Conservation (phyloP, 164 flowering plant species). For the Echeveria elegans region DNA sequence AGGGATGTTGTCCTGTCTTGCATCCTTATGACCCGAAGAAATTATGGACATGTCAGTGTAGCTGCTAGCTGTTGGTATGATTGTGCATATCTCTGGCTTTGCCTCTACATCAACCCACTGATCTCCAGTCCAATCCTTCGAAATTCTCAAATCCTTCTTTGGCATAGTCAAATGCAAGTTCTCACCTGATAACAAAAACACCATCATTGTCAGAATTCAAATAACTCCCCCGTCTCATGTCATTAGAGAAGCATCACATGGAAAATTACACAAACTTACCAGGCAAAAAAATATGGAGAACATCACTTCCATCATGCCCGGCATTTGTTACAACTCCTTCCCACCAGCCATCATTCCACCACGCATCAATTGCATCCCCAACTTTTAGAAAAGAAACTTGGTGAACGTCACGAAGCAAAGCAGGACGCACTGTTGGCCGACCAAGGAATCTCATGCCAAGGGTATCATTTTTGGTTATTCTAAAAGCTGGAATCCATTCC, state of each 20-base stretch:
- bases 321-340: slow-evolving; percentile 71
- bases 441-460: slow-evolving; percentile 68
- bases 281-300: slow-evolving; percentile 66
- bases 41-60: no score
- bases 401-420: slow-evolving; percentile 20
- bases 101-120: neutral
- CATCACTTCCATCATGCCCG: slow-evolving; percentile 21
- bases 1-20: no score
- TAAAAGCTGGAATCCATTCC: slow-evolving; percentile 85
- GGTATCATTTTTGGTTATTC: slow-evolving; percentile 64
- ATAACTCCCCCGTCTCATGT: neutral
- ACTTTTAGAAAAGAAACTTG: slow-evolving; percentile 26
- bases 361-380: slow-evolving; percentile 83
- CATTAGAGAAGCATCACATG: neutral
- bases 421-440: slow-evolving; percentile 70
- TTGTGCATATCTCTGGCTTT: neutral
- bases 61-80: neutral
- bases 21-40: no score
- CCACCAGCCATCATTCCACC: slow-evolving; percentile 99
- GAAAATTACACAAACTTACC: slow-evolving; percentile 30
- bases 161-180: slow-evolving; percentile 31
- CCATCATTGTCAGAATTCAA: neutral
- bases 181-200: slow-evolving; percentile 56
- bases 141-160: slow-evolving; percentile 48
- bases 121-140: slow-evolving; percentile 59